Base-by-base conservation (phyloP, 805 yeast species). In the Yamadazyma kitorensis region DNA sequence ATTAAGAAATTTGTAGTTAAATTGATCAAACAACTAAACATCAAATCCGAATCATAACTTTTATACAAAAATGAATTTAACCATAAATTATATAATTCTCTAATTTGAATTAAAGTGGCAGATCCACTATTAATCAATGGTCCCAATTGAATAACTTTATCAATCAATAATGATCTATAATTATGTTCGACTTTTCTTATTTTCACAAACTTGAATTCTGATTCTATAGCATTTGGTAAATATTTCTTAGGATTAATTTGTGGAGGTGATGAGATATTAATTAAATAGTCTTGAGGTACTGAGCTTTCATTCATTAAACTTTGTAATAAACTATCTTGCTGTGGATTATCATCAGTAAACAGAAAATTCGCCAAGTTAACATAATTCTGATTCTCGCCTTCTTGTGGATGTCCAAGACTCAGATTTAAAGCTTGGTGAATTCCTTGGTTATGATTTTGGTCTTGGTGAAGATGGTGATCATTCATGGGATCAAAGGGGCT, bases 1-100 rank as follows among this genome's bases (percentile, higher is more conserved):
- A 61, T 53, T 33, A 64, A 44, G 37, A 57, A 64, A 43, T 64
- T 64, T 9, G 70, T 60, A 25, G 68, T 59, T 36, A 64, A 54
- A 43, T 64, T 64, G 24, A 59, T 31, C 34, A 64, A 55, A 33
- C 67, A 61, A 46, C 57, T 55, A 39, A 63, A 61, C 63, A 64
- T 55, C 31, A 55, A 33, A 12, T 46, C 44, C 10, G 54, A 49
- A 8, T 24, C 28, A 34, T 35, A 50, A 5, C 64, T 51, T 13
- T 43, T 43, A 37, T 37, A 53, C 4, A 61, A 37, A 31, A 63
- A 61, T 7, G 59, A 57, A 23, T 51, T 50, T 24, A 64, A 40
- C 70, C 70, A 64, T 4, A 40, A 24, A 20, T 47, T 49, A 45
- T 62, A 64, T 15, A 64, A 43, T 16, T 36, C 36, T 17, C 68